These are phyloP conservation scores for Arachnomyces sp. DNA, from an alignment of 2,329 filamentous ascomycete species.

Conservation along the genomic window DNA sequence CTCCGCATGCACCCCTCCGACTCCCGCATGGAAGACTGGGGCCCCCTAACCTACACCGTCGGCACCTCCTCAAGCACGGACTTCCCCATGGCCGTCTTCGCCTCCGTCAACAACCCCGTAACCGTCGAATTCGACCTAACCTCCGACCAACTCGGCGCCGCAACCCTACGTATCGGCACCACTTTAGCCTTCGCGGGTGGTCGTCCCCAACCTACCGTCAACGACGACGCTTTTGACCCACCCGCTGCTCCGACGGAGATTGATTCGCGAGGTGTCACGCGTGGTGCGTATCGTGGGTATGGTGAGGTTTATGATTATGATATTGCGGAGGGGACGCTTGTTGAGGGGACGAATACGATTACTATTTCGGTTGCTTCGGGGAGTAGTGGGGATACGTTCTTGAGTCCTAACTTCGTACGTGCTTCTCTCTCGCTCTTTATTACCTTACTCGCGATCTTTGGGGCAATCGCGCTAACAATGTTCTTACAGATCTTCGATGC, in stretches of 20 bases:
- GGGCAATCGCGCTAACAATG: constrained; percentile 1
- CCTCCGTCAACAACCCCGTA: constrained; percentile 49
- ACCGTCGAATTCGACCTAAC: constrained; percentile 53
- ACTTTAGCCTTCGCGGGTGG: constrained; percentile 55
- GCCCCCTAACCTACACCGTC: constrained; percentile 52
- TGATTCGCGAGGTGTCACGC: constrained; percentile 56
- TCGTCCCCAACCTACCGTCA: constrained; percentile 49
- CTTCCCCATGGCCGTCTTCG: constrained; percentile 61
- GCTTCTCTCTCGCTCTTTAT: background rate
- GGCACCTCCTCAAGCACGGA: constrained; percentile 44
- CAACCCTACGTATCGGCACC: constrained; percentile 57
- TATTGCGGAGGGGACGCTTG: constrained; percentile 52
- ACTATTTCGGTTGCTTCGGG: constrained; percentile 53
- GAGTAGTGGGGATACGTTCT: constrained; percentile 45
- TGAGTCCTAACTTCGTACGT: constrained; percentile 48
- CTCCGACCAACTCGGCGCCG: constrained; percentile 42
- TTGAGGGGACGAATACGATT: constrained; percentile 55
- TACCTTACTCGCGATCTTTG: too few species aligned
- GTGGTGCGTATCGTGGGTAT: constrained; percentile 55
- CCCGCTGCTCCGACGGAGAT: constrained; percentile 54
- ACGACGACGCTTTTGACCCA: constrained; percentile 42
- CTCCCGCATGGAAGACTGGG: constrained; percentile 55
- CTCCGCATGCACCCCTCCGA: constrained; percentile 62
- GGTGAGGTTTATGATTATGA: constrained; percentile 56
- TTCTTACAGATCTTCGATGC: constrained; percentile 21